phyloP scores from a whole-genome alignment of 2,329 filamentous ascomycete species.

The Claviceps lovelessii region DNA sequence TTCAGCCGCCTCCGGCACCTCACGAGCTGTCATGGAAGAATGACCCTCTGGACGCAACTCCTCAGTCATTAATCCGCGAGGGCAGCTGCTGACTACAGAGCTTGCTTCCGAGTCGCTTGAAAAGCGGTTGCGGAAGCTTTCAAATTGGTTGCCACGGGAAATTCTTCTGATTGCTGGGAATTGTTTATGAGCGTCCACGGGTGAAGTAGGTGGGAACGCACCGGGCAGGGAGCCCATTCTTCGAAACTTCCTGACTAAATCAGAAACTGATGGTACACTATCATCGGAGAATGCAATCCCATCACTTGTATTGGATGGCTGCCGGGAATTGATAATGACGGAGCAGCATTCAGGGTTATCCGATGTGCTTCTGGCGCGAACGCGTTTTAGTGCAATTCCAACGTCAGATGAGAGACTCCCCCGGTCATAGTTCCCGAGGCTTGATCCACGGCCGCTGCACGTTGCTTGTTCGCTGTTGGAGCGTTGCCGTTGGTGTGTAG shows the following conservation, averaged over 20 bases:
- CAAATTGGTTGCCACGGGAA: constrained; percentile 3
- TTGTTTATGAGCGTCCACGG: background rate
- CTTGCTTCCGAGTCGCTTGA: constrained; percentile 6
- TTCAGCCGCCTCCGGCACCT: background rate
- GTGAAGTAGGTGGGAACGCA: background rate
- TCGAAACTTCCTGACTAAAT: constrained; percentile 13
- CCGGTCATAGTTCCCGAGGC: background rate
- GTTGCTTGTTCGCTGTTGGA: constrained; percentile 4
- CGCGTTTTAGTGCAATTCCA: background rate
- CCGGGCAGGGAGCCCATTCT: constrained; percentile 9
- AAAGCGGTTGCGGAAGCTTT: constrained; percentile 5
- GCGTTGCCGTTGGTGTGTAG: background rate
- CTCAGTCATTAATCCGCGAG: background rate
- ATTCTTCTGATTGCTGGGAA: constrained; percentile 2
- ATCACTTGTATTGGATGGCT: constrained; percentile 1
- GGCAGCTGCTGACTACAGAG: background rate
- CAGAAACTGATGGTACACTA: constrained; percentile 11
- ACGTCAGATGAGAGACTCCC: background rate
- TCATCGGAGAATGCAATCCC: constrained; percentile 2
- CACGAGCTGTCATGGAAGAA: background rate
- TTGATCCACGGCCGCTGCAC: background rate
- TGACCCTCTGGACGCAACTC: background rate
- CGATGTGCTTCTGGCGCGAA: constrained; percentile 2
- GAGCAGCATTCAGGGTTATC: constrained; percentile 1
- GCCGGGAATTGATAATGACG: background rate